Base-by-base conservation (phyloP, 177 flowering plant genomes). In the Vitis hybrid region DNA sequence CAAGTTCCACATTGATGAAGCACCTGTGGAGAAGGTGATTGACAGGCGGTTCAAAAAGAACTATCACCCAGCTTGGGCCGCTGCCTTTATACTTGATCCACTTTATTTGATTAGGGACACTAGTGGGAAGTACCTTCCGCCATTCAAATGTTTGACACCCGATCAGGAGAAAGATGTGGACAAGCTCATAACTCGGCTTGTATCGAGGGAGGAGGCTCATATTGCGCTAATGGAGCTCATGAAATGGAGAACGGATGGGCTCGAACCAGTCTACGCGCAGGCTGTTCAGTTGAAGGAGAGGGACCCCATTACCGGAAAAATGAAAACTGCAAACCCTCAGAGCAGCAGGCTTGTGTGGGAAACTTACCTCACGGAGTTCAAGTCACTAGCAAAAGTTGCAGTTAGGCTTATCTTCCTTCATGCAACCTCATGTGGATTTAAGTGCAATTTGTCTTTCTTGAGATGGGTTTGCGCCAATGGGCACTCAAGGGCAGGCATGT, bases 221-320 rank as follows among this genome's bases (percentile, higher is more conserved):
- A 83, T 91, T 75, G 99, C 86, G 10, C 30, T 96, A 49, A 94
- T 92, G 97, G 99, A 96, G 78, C 91, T 96, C 24, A 94, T 94
- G 99, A 96, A 92, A 73, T 96, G 99, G 99, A 84, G 99, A 72
- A 83, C 99, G 49, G 97, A 92, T 74, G 99, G 99, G 70, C 90
- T 96, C 2, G 99, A 96, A 71, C 99, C 97, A 0, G 84, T 94
- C 1, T 96, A 96, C 71, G 99, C 99, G 1, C 88, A 85, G 63
- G 99, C 99, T 12, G 99, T 96, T 8, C 98, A 96, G 76, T 80
- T 96, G 77, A 92, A 87, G 77, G 92, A 91, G 70, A 75, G 86
- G 60, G 99, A 96, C 60, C 97, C 93, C 2, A 19, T 81, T 54
- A 83, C 98, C 2, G 99, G 99, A 60, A 94, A 92, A 81, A 86